Conservation (phyloP, 208 protist species). For the Paratrypanosoma confusum region DNA sequence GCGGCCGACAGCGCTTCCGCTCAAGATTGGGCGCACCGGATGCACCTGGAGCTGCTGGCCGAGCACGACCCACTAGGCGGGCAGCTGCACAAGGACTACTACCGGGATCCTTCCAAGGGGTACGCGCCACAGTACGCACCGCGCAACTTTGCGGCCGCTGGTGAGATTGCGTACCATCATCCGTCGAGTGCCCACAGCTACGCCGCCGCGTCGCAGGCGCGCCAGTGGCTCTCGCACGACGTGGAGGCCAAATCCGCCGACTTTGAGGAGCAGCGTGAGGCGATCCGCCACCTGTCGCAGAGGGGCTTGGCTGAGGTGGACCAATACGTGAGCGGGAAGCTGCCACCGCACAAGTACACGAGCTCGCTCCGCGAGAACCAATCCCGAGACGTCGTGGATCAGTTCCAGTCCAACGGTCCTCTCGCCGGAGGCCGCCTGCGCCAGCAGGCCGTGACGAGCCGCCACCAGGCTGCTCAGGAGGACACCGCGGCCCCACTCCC, state of each 20-base stretch:
- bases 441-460: conserved; percentile 39
- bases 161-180: conserved; percentile 59
- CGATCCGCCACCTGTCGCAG: conserved; percentile 22
- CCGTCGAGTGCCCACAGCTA: conserved; percentile 18
- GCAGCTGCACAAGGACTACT: conserved; percentile 77
- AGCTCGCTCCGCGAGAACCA: conserved; percentile 18
- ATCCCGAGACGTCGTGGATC: conserved; percentile 20
- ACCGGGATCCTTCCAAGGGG: conserved; percentile 59
- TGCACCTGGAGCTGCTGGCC: conserved; percentile 67
- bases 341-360: conserved; percentile 23
- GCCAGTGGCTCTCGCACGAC: conserved; percentile 50
- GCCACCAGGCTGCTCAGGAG: conserved; percentile 20
- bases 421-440: conserved; percentile 26
- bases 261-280: conserved; percentile 21
- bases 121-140: conserved; percentile 78
- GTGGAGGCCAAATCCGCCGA: conserved; percentile 14
- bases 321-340: conserved; percentile 12
- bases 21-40: conserved; percentile 44
- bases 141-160: conserved; percentile 58
- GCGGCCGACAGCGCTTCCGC: neutral
- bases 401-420: conserved; percentile 39
- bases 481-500: conserved; percentile 3
- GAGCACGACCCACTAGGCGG: conserved; percentile 68
- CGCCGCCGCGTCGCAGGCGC: conserved; percentile 26
- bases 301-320: conserved; percentile 22